Percentiles rank a stretch among this genome's conserved stretches.
These are phyloP conservation scores for Ceratocystis lukuohia DNA, from an alignment of 2,329 filamentous ascomycete species.

Conservation along the genomic window DNA sequence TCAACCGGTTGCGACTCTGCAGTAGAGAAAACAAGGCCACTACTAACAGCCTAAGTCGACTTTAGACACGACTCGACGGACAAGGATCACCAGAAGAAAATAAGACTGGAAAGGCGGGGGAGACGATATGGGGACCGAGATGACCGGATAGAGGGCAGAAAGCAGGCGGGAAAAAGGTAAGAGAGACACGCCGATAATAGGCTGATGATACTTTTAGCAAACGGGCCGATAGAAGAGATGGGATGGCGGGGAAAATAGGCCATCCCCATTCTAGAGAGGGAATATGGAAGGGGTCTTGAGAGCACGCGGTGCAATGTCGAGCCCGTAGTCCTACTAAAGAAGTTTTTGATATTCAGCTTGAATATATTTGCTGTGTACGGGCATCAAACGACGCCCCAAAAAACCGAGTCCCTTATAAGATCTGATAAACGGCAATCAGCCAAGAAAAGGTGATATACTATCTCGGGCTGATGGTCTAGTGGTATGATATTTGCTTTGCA, in stretches of 20 bases:
- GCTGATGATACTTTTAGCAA: neutral
- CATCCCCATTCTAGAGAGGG: neutral
- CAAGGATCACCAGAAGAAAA: neutral
- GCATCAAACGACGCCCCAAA: no score
- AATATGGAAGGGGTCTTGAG: neutral
- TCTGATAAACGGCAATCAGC: neutral
- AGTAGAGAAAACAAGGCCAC: neutral
- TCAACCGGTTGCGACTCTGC: neutral
- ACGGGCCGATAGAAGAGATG: constrained; percentile 13
- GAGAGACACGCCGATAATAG: neutral
- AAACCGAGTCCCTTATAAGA: neutral
- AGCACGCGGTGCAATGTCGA: neutral
- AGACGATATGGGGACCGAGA: neutral
- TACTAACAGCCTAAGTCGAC: neutral
- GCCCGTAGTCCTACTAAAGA: no score
- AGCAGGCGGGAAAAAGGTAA: neutral
- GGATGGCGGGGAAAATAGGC: neutral
- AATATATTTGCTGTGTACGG: no score
- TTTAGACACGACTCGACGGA: neutral
- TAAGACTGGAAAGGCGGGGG: neutral
- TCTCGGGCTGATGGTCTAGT: constrained; percentile 20
- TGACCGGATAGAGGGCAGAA: neutral
- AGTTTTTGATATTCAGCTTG: no score
- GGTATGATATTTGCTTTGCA: constrained; percentile 21
- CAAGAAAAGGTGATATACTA: neutral